Evolutionary conservation across 441 rosid genomes (phyloP).

Genomic region (Populus tomentosa): DNA sequence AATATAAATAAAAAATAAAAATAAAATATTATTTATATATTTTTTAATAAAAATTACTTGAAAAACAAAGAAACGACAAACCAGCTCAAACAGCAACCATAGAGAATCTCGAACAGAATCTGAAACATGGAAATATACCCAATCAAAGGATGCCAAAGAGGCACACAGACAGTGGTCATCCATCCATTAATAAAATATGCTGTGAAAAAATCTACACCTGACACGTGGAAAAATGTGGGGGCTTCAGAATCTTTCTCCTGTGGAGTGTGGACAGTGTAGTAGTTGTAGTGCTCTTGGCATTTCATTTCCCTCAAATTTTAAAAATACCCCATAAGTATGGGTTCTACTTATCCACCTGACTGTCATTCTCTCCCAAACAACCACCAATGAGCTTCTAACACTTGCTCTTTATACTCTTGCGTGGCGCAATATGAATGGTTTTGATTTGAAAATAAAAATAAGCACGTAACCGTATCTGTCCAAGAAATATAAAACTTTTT

Average conservation of each 20-base stretch:
- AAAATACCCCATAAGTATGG: background rate
- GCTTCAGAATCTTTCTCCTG: slow-evolving; percentile 15
- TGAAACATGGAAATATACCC: background rate
- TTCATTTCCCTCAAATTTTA: background rate
- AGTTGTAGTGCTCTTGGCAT: background rate
- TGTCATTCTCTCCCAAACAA: background rate
- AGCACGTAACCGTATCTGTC: background rate
- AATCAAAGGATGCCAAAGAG: background rate
- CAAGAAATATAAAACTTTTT: slow-evolving; percentile 19
- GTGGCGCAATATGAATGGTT: slow-evolving; percentile 18
- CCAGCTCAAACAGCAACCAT: background rate
- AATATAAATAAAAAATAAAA: no score
- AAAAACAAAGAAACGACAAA: no score
- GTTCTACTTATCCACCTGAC: background rate
- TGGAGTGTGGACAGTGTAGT: background rate
- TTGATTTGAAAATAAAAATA: background rate
- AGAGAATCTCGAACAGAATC: background rate
- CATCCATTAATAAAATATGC: background rate
- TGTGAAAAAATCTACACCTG: background rate
- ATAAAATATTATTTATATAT: no score
- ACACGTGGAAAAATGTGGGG: slow-evolving; percentile 12
- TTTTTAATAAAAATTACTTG: no score
- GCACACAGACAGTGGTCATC: background rate
- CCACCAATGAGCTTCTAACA: slow-evolving; percentile 2
- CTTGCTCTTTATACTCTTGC: background rate